Percentiles rank a stretch among this genome's conserved stretches.
Conservation (phyloP, 2,329 filamentous ascomycete genomes). For the Trichoderma guizhouense region DNA sequence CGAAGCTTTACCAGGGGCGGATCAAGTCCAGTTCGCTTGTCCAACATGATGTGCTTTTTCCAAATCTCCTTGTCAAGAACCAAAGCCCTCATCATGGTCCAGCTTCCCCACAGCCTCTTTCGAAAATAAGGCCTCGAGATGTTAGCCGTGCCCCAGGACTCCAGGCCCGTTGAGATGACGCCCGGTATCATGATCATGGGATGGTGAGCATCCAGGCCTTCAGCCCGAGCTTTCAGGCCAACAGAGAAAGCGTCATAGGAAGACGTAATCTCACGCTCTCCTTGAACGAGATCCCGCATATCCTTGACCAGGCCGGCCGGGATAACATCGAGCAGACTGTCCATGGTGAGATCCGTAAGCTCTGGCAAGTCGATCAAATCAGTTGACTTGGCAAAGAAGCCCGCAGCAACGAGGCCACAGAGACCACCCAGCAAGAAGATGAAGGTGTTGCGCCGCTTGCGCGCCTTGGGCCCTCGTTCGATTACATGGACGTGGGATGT, state of each 20-base stretch:
- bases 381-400: slow-evolving; percentile 85
- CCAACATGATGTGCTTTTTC: slow-evolving; percentile 97
- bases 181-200: slow-evolving; percentile 97
- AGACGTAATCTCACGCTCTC: slow-evolving; percentile 76
- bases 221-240: slow-evolving; percentile 73
- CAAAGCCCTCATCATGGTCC: slow-evolving; percentile 97
- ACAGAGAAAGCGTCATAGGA: slow-evolving; percentile 93
- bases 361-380: slow-evolving; percentile 81
- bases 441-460: slow-evolving; percentile 73
- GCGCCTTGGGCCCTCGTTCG: slow-evolving; percentile 46
- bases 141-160: slow-evolving; percentile 92
- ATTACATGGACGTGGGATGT: slow-evolving; percentile 42
- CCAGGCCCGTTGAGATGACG: slow-evolving; percentile 93
- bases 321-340: slow-evolving; percentile 80
- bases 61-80: slow-evolving; percentile 90
- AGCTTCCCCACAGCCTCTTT: slow-evolving; percentile 93
- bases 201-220: slow-evolving; percentile 78
- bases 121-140: slow-evolving; percentile 86
- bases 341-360: slow-evolving; percentile 72
- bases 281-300: slow-evolving; percentile 79
- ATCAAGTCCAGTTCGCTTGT: slow-evolving; percentile 86
- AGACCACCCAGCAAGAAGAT: slow-evolving; percentile 85
- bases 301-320: slow-evolving; percentile 83
- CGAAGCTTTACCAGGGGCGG: slow-evolving; percentile 86
- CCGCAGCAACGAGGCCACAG: slow-evolving; percentile 84